Base-by-base conservation (phyloP, 106 monocot genomes). In the Gastrodia elata region DNA sequence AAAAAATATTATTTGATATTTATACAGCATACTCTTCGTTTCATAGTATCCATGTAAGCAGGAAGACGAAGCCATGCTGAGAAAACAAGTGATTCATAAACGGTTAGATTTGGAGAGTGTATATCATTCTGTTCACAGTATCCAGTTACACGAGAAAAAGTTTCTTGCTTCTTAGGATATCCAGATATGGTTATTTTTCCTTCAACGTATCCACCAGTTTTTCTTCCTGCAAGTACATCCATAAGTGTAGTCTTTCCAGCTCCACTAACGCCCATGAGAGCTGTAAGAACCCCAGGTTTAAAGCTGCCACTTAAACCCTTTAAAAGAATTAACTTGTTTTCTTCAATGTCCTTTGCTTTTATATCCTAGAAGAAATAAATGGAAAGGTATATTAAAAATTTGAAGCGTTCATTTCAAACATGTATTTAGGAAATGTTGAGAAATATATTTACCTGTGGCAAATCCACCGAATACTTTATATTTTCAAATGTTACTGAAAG, bases 91-190 rank as follows among this genome's bases (percentile, higher is more conserved):
- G 92, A 87, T 44, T 93, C 92, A 76, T 87, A 89, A 22, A 92
- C 86, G 2, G 92, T 89, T 20, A 92, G 86, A 84, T 92, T 84
- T 20, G 92, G 91, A 26, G 91, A 91, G 76, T 91, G 91, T 30
- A 91, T 91, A 52, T 88, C 91, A 64, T 85, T 91, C 61, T 91
- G 92, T 76, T 92, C 92, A 70, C 91, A 92, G 68, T 88, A 92
- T 30, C 92, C 92, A 46, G 92, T 78, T 26, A 92, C 82, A 4
- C 92, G 83, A 40, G 92, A 84, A 75, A 92, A 91, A 35, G 92
- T 92, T 61, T 89, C 89, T 79, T 93, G 92, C 32, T 85, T 89
- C 72, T 93, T 89, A 5, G 89, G 92, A 71, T 84, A 89, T 0
- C 92, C 92, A 46, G 92, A 89, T 49, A 93, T 83, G 70, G 37